Base-by-base conservation (phyloP, 495 filamentous ascomycete species). In the Penicillium angulare region DNA sequence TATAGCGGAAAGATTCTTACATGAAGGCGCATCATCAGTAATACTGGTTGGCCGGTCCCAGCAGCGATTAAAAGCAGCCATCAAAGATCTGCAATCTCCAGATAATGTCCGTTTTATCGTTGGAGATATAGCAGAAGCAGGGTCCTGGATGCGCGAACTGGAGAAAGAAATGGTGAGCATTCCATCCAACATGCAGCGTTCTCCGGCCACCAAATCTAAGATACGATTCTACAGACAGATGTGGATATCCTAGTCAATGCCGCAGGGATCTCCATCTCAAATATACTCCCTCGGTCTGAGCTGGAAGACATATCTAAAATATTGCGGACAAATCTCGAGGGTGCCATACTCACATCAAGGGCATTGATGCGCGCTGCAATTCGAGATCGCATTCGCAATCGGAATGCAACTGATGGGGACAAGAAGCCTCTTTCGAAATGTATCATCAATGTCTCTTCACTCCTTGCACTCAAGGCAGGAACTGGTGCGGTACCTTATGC, bases 401-500 rank as follows among this genome's bases (percentile, higher is more conserved):
- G 60, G n/a, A 61, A 48, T 10, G 39, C 40, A 8, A 13, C 56
- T 17, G n/a, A 47, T 9, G 24, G 31, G 13, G 40, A 39, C 6
- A 40, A 26, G 41, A 50, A 24, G 0, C 27, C 49, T 0, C 47
- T 51, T 8, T 74, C 74, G 3, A 73, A 68, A 59, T 86, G 82
- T 56, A 91, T 95, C 39, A 86, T 95, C 65, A 95, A 93, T 53
- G 67, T 95, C 18, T 82, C 89, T 4, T 89, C 86, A 17, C 66
- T 93, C 17, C 71, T 93, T 12, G 89, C 80, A 0, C 42, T 79
- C 2, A 83, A 84, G 45, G 82, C 77, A 0, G 83, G 81, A 3
- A 67, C 62, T 1, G 90, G 90, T 0, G 81, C 86, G 8, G 76
- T 84, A 4, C 79, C 84, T 2, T 95, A 95, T 61, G 84, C 86